Base-by-base conservation (phyloP, 2,329 filamentous ascomycete genomes). In the Talaromyces sp. region DNA sequence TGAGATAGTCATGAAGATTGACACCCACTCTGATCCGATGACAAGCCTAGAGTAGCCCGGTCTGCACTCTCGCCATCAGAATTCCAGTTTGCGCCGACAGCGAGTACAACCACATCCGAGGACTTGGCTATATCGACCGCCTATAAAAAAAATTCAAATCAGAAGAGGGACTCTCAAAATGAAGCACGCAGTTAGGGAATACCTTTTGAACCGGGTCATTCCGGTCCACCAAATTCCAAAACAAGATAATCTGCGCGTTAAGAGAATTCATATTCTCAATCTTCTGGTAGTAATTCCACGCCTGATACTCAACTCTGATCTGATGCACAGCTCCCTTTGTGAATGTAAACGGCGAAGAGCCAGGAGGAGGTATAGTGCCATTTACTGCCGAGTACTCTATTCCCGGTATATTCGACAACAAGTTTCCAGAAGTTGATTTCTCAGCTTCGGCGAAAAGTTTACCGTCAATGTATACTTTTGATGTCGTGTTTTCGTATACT, bases 171-270 rank as follows among this genome's bases (percentile, higher is more conserved):
- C 14, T 3, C 17, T 13, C 1, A 35, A n/a, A n/a, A 35, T 35
- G 13, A 14, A 35, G 13, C 32, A 35, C 32, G 14, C 32, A 38
- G 8, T 2, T 13, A 38, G 13, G 35, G 14, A 7, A 46, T 55
- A 54, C 60, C 43, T 61, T 66, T n/a, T 63, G 56, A 14, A 70
- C 56, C 10, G 69, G 65, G 3, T 70, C 63, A 1, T 70, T 66
- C 8, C 71, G 69, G 65, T 75, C 74, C 31, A 79, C 75, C 17
- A 80, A 70, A 64, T 80, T 80, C 78, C 78, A 80, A 64, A 79
- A 80, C 0, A 80, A 64, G 9, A 77, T 61, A 2, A 80, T 67
- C 62, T 79, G 74, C 0, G 77, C 74, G 57, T 80, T 80, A 1
- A 80, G 64, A 0, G 75, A 76, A 43, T 72, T 71, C 0, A 73